phyloP scores from a whole-genome alignment of 192 early-diverging fungal species.

The Linderina pennispora region DNA sequence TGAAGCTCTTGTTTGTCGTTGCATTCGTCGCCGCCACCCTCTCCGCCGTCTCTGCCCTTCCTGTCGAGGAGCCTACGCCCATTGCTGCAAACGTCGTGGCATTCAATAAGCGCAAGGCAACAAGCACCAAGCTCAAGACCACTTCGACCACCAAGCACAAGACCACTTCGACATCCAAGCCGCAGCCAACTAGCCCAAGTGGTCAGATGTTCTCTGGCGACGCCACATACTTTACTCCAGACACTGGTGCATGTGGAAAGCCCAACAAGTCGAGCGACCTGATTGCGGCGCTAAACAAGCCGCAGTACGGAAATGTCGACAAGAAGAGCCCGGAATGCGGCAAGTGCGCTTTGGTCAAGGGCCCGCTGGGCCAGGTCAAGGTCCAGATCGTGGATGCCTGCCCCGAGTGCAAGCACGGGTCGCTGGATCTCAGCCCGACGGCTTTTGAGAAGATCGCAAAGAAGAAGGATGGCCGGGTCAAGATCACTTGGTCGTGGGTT shows the following conservation, averaged over 20 bases:
- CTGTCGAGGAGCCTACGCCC: neutral
- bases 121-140: neutral
- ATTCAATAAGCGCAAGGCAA: neutral
- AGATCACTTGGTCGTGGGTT: slow-evolving; percentile 24
- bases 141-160: neutral
- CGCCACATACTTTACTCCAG: slow-evolving; percentile 35
- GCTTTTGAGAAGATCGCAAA: slow-evolving; percentile 36
- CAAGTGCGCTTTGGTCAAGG: slow-evolving; percentile 4
- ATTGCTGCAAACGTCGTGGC: slow-evolving; percentile 1
- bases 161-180: neutral
- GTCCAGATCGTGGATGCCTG: slow-evolving; percentile 32
- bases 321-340: slow-evolving; percentile 29
- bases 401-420: slow-evolving; percentile 16
- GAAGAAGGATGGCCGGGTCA: slow-evolving; percentile 23
- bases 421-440: slow-evolving; percentile 25
- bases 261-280: slow-evolving; percentile 15
- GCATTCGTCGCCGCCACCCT: slow-evolving; percentile 9
- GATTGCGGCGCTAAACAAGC: slow-evolving; percentile 39
- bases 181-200: no score
- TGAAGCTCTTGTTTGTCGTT: slow-evolving; percentile 15
- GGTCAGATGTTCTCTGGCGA: slow-evolving; percentile 47
- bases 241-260: slow-evolving; percentile 36
- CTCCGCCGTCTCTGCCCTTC: neutral
- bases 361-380: slow-evolving; percentile 12
- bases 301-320: slow-evolving; percentile 23